Conservation (phyloP, 768 basidiomycete genomes). For the Boletus rex-veris region DNA sequence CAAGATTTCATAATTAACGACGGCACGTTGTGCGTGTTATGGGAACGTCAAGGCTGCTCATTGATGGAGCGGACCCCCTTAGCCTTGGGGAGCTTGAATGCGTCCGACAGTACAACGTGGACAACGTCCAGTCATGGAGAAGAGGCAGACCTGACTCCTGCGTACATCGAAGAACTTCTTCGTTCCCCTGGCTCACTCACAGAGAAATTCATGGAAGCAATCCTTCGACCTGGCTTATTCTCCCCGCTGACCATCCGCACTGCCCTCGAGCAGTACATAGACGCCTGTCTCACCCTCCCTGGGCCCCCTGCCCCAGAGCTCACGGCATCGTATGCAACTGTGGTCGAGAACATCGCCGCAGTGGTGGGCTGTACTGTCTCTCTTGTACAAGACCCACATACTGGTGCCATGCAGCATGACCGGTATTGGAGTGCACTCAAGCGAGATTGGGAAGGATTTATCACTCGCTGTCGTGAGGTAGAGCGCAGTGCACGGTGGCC, state of each 20-base stretch:
- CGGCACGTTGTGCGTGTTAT: conserved; percentile 61
- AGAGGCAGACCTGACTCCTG: conserved; percentile 75
- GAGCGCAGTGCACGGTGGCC: conserved; percentile 86
- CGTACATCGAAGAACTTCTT: conserved; percentile 84
- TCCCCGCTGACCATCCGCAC: conserved; percentile 76
- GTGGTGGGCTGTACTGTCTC: conserved; percentile 85
- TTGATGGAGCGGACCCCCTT: conserved; percentile 58
- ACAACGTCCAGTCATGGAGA: conserved; percentile 55
- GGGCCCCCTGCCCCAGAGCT: conserved; percentile 56
- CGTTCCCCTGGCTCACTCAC: conserved; percentile 66
- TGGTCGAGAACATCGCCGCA: conserved; percentile 73
- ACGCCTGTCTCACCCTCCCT: conserved; percentile 64
- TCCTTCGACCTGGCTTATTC: conserved; percentile 87
- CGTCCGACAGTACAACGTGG: conserved; percentile 43
- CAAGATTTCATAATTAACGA: conserved; percentile 70
- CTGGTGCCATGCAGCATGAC: conserved; percentile 73
- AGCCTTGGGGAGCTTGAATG: conserved; percentile 35
- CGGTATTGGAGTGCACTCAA: conserved; percentile 84
- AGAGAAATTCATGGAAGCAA: conserved; percentile 74
- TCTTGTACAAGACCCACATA: conserved; percentile 68
- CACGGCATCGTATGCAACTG: conserved; percentile 56
- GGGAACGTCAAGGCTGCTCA: conserved; percentile 79
- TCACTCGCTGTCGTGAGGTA: conserved; percentile 85
- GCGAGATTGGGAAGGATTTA: conserved; percentile 94
- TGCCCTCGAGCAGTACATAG: conserved; percentile 80